These are phyloP conservation scores for Penicillium sp. DNA, from an alignment of 2,329 filamentous ascomycete species.

Conservation along the genomic window DNA sequence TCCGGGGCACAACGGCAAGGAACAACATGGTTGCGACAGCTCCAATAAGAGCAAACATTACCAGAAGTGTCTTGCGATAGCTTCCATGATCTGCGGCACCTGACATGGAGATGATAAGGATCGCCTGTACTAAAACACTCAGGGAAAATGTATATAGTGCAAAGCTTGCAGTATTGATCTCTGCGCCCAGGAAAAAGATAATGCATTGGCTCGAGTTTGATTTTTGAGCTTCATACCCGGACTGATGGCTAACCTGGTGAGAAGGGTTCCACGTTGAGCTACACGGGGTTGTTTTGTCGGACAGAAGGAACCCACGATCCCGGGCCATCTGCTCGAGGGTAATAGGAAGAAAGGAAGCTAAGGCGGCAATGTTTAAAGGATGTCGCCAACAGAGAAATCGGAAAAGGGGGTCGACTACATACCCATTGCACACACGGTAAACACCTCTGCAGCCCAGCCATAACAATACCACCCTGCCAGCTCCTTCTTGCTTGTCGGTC, in stretches of 20 bases:
- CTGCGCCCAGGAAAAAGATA: slow-evolving; percentile 74
- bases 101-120: slow-evolving; percentile 94
- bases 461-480: slow-evolving; percentile 94
- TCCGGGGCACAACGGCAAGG: slow-evolving; percentile 69
- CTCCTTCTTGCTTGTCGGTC: slow-evolving; percentile 85
- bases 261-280: slow-evolving; percentile 59
- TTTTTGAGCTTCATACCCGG: slow-evolving; percentile 21
- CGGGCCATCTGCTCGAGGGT: slow-evolving; percentile 89
- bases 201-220: slow-evolving; percentile 67
- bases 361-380: not conserved
- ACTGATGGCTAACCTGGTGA: slow-evolving; percentile 16
- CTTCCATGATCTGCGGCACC: slow-evolving; percentile 92
- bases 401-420: slow-evolving; percentile 14
- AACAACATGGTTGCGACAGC: slow-evolving; percentile 85
- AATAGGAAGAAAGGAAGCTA: slow-evolving; percentile 93
- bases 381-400: not conserved
- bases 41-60: slow-evolving; percentile 81
- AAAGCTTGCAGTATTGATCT: slow-evolving; percentile 95
- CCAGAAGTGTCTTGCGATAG: slow-evolving; percentile 82
- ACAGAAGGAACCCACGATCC: slow-evolving; percentile 83
- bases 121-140: slow-evolving; percentile 82
- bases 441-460: slow-evolving; percentile 93
- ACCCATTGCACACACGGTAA: slow-evolving; percentile 85
- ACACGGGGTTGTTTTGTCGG: slow-evolving; percentile 74
- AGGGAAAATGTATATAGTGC: slow-evolving; percentile 98